phyloP scores from a whole-genome alignment of 257 asterid species.

The Perilla frutescens region DNA sequence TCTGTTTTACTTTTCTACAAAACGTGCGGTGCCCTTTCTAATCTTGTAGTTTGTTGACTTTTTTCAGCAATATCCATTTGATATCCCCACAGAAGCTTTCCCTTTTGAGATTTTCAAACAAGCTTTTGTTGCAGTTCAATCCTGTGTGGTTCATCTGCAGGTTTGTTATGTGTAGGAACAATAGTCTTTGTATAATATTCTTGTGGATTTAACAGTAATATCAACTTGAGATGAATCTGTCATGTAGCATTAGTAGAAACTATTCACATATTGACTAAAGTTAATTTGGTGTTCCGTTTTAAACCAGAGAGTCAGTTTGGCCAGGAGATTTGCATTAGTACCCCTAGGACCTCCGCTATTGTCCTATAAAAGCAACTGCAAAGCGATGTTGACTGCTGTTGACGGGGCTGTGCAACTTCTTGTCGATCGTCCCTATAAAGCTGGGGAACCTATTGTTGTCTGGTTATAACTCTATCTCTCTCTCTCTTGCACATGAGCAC shows the following conservation, averaged over 20 bases:
- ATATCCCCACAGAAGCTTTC: constrained; percentile 98
- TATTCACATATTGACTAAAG: neutral
- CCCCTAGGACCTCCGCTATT: constrained; percentile 94
- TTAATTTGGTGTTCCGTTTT: constrained; percentile 35
- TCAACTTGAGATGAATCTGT: constrained; percentile 27
- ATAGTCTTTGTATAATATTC: constrained; percentile 18
- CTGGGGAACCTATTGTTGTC: constrained; percentile 90
- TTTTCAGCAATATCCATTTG: constrained; percentile 97
- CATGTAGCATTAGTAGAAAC: constrained; percentile 9
- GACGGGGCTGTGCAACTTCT: constrained; percentile 88
- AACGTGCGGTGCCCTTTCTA: neutral
- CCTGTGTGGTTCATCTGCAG: constrained; percentile 99
- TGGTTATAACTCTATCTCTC: constrained; percentile 57
- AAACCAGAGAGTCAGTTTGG: constrained; percentile 94
- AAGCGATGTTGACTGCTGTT: constrained; percentile 89
- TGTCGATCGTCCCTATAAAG: constrained; percentile 79
- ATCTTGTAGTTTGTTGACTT: constrained; percentile 30
- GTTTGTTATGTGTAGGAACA: constrained; percentile 44
- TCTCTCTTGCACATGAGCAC: constrained; percentile 18
- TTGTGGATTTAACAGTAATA: constrained; percentile 17
- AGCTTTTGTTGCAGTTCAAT: constrained; percentile 99
- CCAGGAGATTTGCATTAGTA: constrained; percentile 95
- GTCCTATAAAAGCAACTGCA: constrained; percentile 93
- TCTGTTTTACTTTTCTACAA: constrained; percentile 18
- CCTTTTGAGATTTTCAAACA: constrained; percentile 94